These are phyloP conservation scores for Dendrobium chrysotoxum DNA, from an alignment of 106 monocot species.

Conservation along the genomic window DNA sequence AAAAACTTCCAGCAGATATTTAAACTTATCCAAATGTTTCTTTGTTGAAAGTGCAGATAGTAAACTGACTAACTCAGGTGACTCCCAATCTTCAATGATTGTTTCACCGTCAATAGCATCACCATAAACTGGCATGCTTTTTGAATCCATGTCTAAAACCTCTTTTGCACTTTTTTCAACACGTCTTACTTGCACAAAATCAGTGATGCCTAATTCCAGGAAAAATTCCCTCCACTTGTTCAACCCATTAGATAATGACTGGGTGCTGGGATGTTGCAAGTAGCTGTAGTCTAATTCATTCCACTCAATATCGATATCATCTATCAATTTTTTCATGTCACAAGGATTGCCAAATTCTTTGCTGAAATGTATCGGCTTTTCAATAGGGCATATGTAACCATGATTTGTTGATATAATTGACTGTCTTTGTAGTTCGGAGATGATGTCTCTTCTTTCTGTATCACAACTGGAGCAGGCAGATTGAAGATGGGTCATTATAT, in stretches of 20 bases:
- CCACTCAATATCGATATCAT: conserved; percentile 27
- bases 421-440: conserved; percentile 19
- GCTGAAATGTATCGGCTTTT: conserved; percentile 49
- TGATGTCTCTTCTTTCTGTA: conserved; percentile 31
- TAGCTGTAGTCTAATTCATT: conserved; percentile 38
- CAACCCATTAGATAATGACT: conserved; percentile 6
- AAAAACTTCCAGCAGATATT: conserved; percentile 47
- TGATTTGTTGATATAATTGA: conserved; percentile 37
- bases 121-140: neutral
- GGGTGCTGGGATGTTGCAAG: conserved; percentile 39
- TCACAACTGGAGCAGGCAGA: conserved; percentile 27
- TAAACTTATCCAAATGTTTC: conserved; percentile 30
- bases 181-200: conserved; percentile 47
- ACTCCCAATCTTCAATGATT: conserved; percentile 45
- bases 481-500: conserved; percentile 55
- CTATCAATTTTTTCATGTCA: conserved; percentile 26
- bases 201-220: conserved; percentile 41
- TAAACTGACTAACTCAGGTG: conserved; percentile 39
- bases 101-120: conserved; percentile 4
- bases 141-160: conserved; percentile 10
- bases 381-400: conserved; percentile 40
- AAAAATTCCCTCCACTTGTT: conserved; percentile 55
- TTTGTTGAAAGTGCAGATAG: conserved; percentile 29
- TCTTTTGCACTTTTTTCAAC: conserved; percentile 22
- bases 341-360: conserved; percentile 40